Evolutionary conservation across 2,329 filamentous ascomycete species (phyloP).

Genomic region (Byssoonygena ceratinophila): DNA sequence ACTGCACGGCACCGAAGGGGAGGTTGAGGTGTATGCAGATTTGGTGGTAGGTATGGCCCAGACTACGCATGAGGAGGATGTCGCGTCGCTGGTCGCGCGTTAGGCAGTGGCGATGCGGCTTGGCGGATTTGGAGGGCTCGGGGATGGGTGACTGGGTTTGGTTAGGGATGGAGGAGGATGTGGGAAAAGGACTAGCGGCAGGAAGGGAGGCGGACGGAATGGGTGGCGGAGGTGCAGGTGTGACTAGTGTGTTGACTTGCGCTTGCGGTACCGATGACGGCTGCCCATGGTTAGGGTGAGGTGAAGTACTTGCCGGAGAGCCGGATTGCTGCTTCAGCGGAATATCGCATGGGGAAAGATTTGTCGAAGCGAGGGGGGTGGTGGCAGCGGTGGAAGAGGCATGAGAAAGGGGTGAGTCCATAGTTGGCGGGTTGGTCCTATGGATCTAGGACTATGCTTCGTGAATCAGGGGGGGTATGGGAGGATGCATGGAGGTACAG

Average conservation of each 20-base stretch:
- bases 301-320: background rate
- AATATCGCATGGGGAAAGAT: background rate
- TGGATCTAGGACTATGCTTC: no score
- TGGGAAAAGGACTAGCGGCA: no score
- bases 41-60: slow-evolving; percentile 17
- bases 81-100: slow-evolving; percentile 20
- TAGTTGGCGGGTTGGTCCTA: background rate
- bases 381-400: slow-evolving; percentile 2
- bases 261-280: background rate
- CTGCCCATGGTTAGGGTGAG: background rate
- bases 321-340: background rate
- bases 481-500: background rate
- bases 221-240: background rate
- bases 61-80: slow-evolving; percentile 19
- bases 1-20: slow-evolving; percentile 17
- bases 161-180: background rate
- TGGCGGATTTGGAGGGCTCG: slow-evolving; percentile 7
- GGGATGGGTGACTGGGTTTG: background rate
- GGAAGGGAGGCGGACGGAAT: background rate
- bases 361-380: background rate
- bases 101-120: slow-evolving; percentile 11
- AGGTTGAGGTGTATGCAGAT: slow-evolving; percentile 17
- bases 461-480: background rate
- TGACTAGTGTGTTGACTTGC: background rate
- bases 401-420: slow-evolving; percentile 2